These are phyloP conservation scores for Corynespora cassiicola DNA, from an alignment of 2,329 filamentous ascomycete genomes.

Conservation along the genomic window DNA sequence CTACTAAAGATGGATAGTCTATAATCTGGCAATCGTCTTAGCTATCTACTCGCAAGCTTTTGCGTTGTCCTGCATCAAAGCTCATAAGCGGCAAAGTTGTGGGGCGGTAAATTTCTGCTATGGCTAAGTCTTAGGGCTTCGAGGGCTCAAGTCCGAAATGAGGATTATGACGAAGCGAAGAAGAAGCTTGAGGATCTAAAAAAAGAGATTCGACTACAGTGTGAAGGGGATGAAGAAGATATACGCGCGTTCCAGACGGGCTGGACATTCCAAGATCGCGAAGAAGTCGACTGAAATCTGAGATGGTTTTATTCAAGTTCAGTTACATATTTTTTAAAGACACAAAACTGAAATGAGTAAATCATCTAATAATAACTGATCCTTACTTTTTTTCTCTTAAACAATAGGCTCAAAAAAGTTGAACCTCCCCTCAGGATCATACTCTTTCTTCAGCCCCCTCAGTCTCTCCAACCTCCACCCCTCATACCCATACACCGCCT, in stretches of 20 bases:
- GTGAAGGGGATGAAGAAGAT: conserved; percentile 19
- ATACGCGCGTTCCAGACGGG: conserved; percentile 13
- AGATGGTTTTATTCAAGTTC: too few species aligned
- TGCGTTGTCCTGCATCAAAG: too few species aligned
- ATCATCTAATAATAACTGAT: too few species aligned
- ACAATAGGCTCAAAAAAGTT: conserved; percentile 34
- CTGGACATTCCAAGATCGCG: conserved; percentile 18
- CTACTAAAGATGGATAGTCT: too few species aligned
- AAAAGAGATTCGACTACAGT: conserved; percentile 18
- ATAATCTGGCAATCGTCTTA: too few species aligned
- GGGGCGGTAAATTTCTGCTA: too few species aligned
- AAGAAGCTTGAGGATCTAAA: conserved; percentile 13
- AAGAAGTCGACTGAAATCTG: conserved; percentile 16
- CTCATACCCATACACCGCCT: conserved; percentile 43
- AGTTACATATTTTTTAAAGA: too few species aligned
- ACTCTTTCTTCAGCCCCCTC: conserved; percentile 36
- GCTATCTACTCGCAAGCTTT: too few species aligned
- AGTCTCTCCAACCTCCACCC: conserved; percentile 40
- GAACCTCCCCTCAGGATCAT: conserved; percentile 40
- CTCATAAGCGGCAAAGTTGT: too few species aligned
- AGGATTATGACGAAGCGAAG: conserved; percentile 21
- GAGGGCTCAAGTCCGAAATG: conserved; percentile 19
- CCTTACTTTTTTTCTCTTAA: too few species aligned
- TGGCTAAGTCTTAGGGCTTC: too few species aligned
- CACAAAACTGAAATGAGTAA: too few species aligned